phyloP scores from a whole-genome alignment of 176 grass and related monocot species.

The Pontederia paniculata region DNA sequence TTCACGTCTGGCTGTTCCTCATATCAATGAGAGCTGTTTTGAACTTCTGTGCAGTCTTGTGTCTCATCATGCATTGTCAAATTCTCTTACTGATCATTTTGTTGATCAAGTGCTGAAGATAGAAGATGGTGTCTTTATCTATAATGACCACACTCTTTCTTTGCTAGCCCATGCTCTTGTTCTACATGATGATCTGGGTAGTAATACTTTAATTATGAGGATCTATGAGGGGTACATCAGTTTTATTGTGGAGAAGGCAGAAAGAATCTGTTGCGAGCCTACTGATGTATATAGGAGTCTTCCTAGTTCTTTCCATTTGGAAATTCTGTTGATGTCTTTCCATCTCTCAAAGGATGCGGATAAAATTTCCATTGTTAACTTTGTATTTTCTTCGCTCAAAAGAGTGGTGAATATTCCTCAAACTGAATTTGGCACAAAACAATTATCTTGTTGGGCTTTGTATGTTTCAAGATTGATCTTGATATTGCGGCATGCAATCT shows the following conservation, averaged over 20 bases:
- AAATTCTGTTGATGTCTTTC: slow-evolving; percentile 78
- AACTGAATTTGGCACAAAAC: slow-evolving; percentile 23
- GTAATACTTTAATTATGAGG: slow-evolving; percentile 34
- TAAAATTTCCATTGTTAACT: slow-evolving; percentile 44
- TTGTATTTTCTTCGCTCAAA: slow-evolving; percentile 44
- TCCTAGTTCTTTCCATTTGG: slow-evolving; percentile 77
- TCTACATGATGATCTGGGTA: slow-evolving; percentile 36
- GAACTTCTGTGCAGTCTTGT: slow-evolving; percentile 56
- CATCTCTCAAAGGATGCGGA: slow-evolving; percentile 55
- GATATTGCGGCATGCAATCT: slow-evolving; percentile 60
- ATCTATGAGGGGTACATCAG: slow-evolving; percentile 49
- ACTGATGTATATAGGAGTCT: slow-evolving; percentile 47
- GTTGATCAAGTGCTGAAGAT: slow-evolving; percentile 69
- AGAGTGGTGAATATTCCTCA: slow-evolving; percentile 43
- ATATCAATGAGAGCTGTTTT: slow-evolving; percentile 62
- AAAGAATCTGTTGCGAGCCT: slow-evolving; percentile 32
- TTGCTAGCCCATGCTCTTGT: slow-evolving; percentile 58
- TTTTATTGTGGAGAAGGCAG: slow-evolving; percentile 57
- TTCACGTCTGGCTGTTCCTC: slow-evolving; percentile 19
- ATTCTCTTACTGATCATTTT: slow-evolving; percentile 55
- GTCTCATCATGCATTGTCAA: slow-evolving; percentile 44
- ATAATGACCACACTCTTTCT: slow-evolving; percentile 66
- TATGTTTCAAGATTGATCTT: slow-evolving; percentile 66
- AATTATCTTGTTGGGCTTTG: slow-evolving; percentile 81
- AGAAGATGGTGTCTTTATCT: slow-evolving; percentile 60